Evolutionary conservation across 1,284 basidiomycete species (phyloP).

Genomic region (Porogramme epimiltina): DNA sequence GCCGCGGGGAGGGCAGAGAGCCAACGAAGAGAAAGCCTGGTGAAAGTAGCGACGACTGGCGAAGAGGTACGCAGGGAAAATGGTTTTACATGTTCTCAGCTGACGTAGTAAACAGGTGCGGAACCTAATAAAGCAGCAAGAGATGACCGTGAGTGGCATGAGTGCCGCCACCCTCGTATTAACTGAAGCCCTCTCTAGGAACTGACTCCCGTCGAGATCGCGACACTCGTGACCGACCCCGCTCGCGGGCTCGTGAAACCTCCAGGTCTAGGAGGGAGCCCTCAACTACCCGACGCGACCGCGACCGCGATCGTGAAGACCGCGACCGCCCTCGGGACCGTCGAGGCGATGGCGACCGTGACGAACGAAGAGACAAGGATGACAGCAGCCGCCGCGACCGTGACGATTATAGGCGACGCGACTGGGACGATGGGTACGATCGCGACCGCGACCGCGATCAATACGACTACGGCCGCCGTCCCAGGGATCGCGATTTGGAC

Average conservation of each 20-base stretch:
- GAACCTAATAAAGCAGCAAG: conserved; percentile 53
- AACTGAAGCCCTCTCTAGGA: conserved; percentile 31
- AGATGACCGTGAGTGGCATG: conserved; percentile 57
- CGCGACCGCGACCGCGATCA: conserved; percentile 37
- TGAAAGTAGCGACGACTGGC: conserved; percentile 78
- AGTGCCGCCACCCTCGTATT: not conserved
- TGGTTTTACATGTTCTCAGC: not conserved
- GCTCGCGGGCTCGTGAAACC: conserved; percentile 61
- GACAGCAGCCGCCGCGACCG: conserved; percentile 35
- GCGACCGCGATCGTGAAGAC: conserved; percentile 41
- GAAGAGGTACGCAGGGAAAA: conserved; percentile 56
- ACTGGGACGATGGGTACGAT: conserved; percentile 31
- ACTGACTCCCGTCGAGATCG: conserved; percentile 58
- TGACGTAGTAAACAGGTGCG: conserved; percentile 35
- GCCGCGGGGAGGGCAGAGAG: conserved; percentile 62
- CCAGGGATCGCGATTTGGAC: conserved; percentile 33
- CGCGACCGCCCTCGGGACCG: conserved; percentile 44
- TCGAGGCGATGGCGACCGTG: conserved; percentile 33
- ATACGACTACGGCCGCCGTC: conserved; percentile 38
- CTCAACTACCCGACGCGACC: conserved; percentile 49
- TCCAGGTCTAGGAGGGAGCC: conserved; percentile 59
- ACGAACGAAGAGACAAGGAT: conserved; percentile 29
- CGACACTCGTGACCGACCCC: conserved; percentile 57
- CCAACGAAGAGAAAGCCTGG: conserved; percentile 64
- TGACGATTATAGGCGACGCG: conserved; percentile 31